Evolutionary conservation across 495 filamentous ascomycete species (phyloP), one percentile per base, ranked within the genome.

Genomic region (Penicillium roqueforti): DNA sequence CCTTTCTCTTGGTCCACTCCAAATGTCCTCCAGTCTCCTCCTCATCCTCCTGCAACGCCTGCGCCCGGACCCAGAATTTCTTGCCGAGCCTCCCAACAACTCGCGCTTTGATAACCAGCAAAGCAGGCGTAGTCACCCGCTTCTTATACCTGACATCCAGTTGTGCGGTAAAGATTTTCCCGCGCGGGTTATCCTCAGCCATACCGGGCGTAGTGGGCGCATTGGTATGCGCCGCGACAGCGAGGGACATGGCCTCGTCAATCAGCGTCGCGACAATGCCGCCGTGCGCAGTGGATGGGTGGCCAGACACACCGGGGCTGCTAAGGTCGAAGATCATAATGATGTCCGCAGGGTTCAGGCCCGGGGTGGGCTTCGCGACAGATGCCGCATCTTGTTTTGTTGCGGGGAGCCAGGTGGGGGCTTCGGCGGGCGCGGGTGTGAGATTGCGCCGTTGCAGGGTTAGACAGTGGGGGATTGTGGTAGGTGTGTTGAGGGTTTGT

Each of bases 261-360:
- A 89, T 82, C 26, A 89, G 60, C 1, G 86, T 88, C 1, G 86
- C 87, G 29, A 89, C 66, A 11, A 92, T 56, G 6, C 75, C 75
- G 1, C 74, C 74, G 53, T 77, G 74, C 22, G 64, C 71, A 1
- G 68, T 74, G 0, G 43, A 53, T 13, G 74, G 70, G 51, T 76
- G 72, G 0, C 74, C 74, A 25, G 65, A 66, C 0, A 77, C 42
- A 1, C 74, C 74, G 3, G 73, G 66, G 11, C 57, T 61, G 1
- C 59, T 56, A 4, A 77, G 63, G 10, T 67, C 58, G 25, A 71
- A 58, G 14, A 74, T 53, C 68, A 73, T 68, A 10, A 74, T 53
- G 19, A 73, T 61, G 59, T 77, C 75, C 1, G 74, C 61, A 6
- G 70, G 65, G 8, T 58, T 59, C 1, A 60, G 40, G 19, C 55